phyloP scores from a whole-genome alignment of 371 early-diverging fungal genomes.

The Nematocida ausubeli region DNA sequence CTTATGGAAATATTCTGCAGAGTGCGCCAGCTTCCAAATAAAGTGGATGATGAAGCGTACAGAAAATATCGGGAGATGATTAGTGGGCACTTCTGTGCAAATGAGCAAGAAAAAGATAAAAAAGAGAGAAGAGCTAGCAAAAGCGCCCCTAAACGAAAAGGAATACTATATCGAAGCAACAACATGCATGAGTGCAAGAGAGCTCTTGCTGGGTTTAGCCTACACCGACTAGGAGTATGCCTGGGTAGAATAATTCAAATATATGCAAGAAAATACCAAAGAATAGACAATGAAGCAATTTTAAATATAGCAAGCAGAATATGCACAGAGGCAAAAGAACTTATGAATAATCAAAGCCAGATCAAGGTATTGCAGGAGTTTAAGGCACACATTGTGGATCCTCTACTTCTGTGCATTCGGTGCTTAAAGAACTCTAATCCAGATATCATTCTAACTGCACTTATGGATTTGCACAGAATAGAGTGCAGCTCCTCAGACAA shows the following conservation, averaged over 20 bases:
- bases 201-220: not conserved
- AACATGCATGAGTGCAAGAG: not conserved
- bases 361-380: not conserved
- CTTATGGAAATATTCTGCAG: not conserved
- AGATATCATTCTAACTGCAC: not conserved
- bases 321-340: constrained; percentile 2
- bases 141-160: too few relatives aligned
- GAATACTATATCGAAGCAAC: too few relatives aligned
- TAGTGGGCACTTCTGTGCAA: too few relatives aligned
- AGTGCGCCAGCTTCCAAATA: too few relatives aligned
- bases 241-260: not conserved
- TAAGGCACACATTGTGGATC: not conserved
- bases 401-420: not conserved
- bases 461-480: not conserved
- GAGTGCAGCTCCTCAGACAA: not conserved
- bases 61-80: not conserved
- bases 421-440: not conserved
- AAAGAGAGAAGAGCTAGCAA: too few relatives aligned
- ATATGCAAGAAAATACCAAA: not conserved
- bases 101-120: too few relatives aligned
- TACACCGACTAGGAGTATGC: not conserved
- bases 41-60: not conserved
- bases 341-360: not conserved
- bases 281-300: not conserved
- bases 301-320: not conserved